Percentiles rank a stretch among this genome's conserved stretches.
Evolutionary conservation across 2,329 filamentous ascomycete species (phyloP).

Genomic region (Trichophyton rubrum): DNA sequence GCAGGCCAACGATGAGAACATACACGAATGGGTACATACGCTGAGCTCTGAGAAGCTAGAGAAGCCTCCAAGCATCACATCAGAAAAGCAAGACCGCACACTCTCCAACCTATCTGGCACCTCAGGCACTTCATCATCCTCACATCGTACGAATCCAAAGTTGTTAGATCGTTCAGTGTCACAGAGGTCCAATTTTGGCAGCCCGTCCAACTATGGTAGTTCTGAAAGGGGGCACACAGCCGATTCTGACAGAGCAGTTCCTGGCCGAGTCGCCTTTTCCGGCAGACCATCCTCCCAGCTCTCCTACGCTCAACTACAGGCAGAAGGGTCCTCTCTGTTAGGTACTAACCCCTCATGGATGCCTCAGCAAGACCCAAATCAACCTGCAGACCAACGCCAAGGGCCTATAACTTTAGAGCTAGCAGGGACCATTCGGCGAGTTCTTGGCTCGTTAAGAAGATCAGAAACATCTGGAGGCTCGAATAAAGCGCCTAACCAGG

Average conservation of each 20-base stretch:
- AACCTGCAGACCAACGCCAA: conserved; percentile 9
- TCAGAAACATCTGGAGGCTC: conserved; percentile 6
- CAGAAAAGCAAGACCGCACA: conserved; percentile 43
- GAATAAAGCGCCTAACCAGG: neutral
- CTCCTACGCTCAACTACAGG: conserved; percentile 38
- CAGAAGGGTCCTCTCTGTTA: conserved; percentile 42
- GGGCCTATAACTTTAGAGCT: conserved; percentile 42
- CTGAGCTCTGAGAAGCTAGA: neutral
- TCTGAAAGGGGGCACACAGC: neutral
- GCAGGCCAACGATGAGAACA: neutral
- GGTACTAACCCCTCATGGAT: conserved; percentile 27
- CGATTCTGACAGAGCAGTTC: neutral
- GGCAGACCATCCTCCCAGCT: conserved; percentile 26
- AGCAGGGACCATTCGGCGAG: conserved; percentile 35
- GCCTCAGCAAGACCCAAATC: conserved; percentile 16
- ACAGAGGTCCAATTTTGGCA: conserved; percentile 5
- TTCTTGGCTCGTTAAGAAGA: conserved; percentile 38
- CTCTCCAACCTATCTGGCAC: conserved; percentile 44
- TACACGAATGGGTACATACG: neutral
- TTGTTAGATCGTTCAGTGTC: conserved; percentile 6
- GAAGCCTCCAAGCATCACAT: conserved; percentile 30
- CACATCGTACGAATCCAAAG: conserved; percentile 10
- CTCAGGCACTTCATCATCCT: conserved; percentile 22
- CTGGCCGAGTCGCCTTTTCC: neutral
- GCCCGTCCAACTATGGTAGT: neutral